A percentile compares a stretch with the other conserved stretches of the same genome.
Conservation (phyloP, 2,329 filamentous ascomycete genomes). For the Neoascochyta sp. region DNA sequence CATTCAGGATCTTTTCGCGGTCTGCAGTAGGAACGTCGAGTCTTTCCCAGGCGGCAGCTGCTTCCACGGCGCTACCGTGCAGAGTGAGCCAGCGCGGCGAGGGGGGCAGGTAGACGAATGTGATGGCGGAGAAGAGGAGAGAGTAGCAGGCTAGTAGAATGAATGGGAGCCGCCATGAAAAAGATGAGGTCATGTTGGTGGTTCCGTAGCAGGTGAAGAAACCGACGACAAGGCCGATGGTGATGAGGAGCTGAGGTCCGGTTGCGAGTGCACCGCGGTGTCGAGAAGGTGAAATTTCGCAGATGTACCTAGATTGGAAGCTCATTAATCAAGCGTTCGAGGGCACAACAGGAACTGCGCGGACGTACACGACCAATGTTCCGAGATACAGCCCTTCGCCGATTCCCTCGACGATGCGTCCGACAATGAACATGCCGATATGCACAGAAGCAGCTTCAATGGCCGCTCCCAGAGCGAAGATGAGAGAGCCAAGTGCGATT, state of each 20-base stretch:
- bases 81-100: conserved; percentile 18
- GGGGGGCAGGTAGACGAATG: conserved; percentile 6
- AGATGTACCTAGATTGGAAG: conserved; percentile 45
- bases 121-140: conserved; percentile 3
- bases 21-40: conserved; percentile 6
- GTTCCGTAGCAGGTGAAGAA: conserved; percentile 61
- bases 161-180: conserved; percentile 58
- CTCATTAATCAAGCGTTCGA: too few relatives aligned
- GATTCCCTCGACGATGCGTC: conserved; percentile 54
- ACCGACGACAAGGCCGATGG: conserved; percentile 51
- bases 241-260: conserved; percentile 52
- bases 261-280: conserved; percentile 51
- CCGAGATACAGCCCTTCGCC: conserved; percentile 57
- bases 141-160: conserved; percentile 45
- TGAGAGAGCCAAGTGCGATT: conserved; percentile 49
- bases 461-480: conserved; percentile 54
- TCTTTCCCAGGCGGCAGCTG: conserved; percentile 38
- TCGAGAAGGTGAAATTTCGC: conserved; percentile 56
- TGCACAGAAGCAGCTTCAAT: conserved; percentile 50
- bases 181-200: conserved; percentile 41
- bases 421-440: conserved; percentile 53
- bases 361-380: conserved; percentile 50
- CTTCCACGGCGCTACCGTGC: conserved; percentile 4
- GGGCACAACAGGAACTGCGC: too few relatives aligned
- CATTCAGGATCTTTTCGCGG: conserved; percentile 14